Evolutionary conservation across 768 basidiomycete species (phyloP), one percentile per base, ranked within the genome.

Genomic region (Tylopilus subfusipes): DNA sequence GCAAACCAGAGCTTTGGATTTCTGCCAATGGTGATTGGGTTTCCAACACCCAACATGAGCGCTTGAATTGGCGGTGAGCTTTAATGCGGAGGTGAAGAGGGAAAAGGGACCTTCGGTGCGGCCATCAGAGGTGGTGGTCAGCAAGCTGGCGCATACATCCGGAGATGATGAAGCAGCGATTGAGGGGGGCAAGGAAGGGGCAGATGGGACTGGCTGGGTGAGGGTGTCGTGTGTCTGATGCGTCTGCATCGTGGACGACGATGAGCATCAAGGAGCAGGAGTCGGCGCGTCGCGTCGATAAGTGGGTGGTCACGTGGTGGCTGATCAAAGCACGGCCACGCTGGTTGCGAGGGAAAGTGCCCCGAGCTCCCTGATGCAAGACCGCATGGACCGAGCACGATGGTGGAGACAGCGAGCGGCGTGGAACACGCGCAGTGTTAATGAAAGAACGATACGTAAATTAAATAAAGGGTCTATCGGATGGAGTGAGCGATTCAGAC

Each of bases 81-180:
- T 38, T 9, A 46, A 54, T 21, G 14, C 19, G 6, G 30, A 42
- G 21, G 16, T 1, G 31, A 50, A 19, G 33, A 39, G 19, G 42
- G 31, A 18, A 52, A 18, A 21, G 19, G 27, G 34, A 86, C 88
- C 83, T 78, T 90, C 87, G 64, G 77, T 84, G 42, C 81, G 76
- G 11, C 85, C 86, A n/a, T 75, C 67, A n/a, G 63, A 64, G 50
- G 78, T 82, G 3, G 72, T 72, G 0, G 88, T 89, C 24, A 84
- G 69, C 9, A 90, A 72, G 63, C 86, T 89, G 19, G 88, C 88
- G 78, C 88, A 90, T 81, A 86, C 72, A 78, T 71, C 69, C 31
- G 51, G 50, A 7, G 60, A 63, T 3, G 59, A 42, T 53, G 42
- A 0, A 16, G 34, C 7, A 16, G 51, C 31, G 4, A 27, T 2